Evolutionary conservation across 257 asterid species (phyloP).

Genomic region (Pogostemon cablin): DNA sequence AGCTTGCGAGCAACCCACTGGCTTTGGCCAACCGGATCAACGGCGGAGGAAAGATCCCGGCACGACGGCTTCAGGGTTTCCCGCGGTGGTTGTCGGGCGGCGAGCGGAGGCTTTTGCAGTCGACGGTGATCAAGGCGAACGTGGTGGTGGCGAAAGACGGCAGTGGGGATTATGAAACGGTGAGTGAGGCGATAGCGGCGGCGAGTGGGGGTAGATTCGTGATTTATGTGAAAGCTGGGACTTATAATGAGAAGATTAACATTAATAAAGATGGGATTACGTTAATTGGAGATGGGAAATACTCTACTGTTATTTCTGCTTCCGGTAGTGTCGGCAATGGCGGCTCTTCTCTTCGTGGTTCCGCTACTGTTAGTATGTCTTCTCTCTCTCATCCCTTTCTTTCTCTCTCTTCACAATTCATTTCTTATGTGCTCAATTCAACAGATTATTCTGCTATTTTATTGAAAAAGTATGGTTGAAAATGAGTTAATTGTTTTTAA

Average conservation of each 20-base stretch:
- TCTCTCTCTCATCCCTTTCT: not conserved
- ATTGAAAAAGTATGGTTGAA: too few relatives aligned
- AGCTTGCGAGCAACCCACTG: slow-evolving; percentile 60
- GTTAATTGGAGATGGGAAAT: slow-evolving; percentile 78
- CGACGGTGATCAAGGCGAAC: slow-evolving; percentile 43
- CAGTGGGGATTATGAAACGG: slow-evolving; percentile 54
- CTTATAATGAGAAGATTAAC: slow-evolving; percentile 60
- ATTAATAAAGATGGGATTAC: slow-evolving; percentile 69
- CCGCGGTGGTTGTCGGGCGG: slow-evolving; percentile 55
- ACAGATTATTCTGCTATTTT: not conserved
- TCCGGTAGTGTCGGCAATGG: slow-evolving; percentile 48
- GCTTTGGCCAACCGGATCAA: slow-evolving; percentile 63
- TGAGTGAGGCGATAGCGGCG: slow-evolving; percentile 61
- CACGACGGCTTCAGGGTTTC: slow-evolving; percentile 39
- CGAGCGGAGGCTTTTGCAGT: slow-evolving; percentile 56
- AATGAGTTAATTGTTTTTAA: too few relatives aligned
- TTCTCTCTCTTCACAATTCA: not conserved
- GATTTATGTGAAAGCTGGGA: slow-evolving; percentile 74
- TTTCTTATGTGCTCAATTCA: not conserved
- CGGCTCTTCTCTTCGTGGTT: slow-evolving; percentile 47
- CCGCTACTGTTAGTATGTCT: slow-evolving; percentile 70
- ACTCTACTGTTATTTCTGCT: slow-evolving; percentile 54
- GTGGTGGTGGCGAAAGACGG: slow-evolving; percentile 83
- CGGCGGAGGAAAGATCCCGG: not conserved
- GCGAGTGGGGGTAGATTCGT: slow-evolving; percentile 65